phyloP scores from a whole-genome alignment of 2,329 filamentous ascomycete species.

The Pseudocercospora cruenta region DNA sequence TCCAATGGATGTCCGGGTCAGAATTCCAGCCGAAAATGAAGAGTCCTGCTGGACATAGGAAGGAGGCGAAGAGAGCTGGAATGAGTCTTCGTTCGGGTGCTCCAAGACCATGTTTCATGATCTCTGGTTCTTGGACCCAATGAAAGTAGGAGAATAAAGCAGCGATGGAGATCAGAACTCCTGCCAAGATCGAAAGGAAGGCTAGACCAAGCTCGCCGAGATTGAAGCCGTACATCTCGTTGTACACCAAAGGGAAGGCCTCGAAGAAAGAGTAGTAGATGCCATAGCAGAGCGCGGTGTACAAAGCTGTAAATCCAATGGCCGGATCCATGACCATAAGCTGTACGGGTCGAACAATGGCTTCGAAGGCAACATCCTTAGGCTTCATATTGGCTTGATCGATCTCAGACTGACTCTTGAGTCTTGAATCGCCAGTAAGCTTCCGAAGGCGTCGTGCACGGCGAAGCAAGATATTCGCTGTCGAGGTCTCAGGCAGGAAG shows the following conservation, averaged over 20 bases:
- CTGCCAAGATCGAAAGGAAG: slow-evolving; percentile 40
- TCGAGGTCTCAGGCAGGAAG: slow-evolving; percentile 64
- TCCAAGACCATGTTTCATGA: slow-evolving; percentile 27
- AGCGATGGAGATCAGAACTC: slow-evolving; percentile 32
- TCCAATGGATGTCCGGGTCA: slow-evolving; percentile 41
- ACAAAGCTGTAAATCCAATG: slow-evolving; percentile 38
- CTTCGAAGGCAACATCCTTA: slow-evolving; percentile 54
- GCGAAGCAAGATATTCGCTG: slow-evolving; percentile 62
- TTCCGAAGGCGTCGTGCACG: slow-evolving; percentile 65
- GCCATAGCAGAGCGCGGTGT: slow-evolving; percentile 40
- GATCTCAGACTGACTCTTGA: slow-evolving; percentile 67
- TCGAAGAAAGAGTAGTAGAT: slow-evolving; percentile 43
- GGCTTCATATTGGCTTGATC: slow-evolving; percentile 60
- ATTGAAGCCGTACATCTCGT: slow-evolving; percentile 45
- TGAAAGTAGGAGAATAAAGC: slow-evolving; percentile 35
- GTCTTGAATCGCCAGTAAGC: slow-evolving; percentile 58
- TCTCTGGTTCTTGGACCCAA: slow-evolving; percentile 34
- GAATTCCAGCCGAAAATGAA: slow-evolving; percentile 41
- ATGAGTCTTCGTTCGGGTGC: slow-evolving; percentile 35
- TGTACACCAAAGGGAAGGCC: slow-evolving; percentile 47
- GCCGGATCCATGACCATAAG: slow-evolving; percentile 40
- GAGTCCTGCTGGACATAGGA: slow-evolving; percentile 35
- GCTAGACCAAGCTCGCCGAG: slow-evolving; percentile 40
- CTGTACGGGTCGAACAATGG: slow-evolving; percentile 52
- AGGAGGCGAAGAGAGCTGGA: slow-evolving; percentile 33